Evolutionary conservation across 495 filamentous ascomycete genomes (phyloP).

Genomic region (Pyrenula massariospora): DNA sequence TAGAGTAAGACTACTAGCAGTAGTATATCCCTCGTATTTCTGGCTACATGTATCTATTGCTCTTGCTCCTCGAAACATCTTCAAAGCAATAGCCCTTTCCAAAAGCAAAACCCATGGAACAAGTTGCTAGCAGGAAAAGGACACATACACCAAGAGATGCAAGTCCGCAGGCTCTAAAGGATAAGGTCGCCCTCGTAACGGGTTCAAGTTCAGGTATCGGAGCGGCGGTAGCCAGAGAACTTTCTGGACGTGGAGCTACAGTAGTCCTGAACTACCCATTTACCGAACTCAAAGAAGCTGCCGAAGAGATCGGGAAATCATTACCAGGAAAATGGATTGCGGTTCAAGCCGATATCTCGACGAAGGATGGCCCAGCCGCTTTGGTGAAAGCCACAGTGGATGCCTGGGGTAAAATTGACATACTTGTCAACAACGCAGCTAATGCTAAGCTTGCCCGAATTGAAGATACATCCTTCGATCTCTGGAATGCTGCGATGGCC

Average conservation of each 20-base stretch:
- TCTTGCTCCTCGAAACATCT: too few species aligned
- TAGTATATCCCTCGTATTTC: too few species aligned
- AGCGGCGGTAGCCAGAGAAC: slow-evolving; percentile 21
- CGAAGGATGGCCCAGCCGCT: slow-evolving; percentile 5
- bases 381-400: slow-evolving; percentile 11
- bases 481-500: slow-evolving; percentile 25
- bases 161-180: slow-evolving; percentile 26
- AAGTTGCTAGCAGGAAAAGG: too few species aligned
- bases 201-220: slow-evolving; percentile 27
- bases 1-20: too few species aligned
- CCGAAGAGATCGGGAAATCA: slow-evolving; percentile 8
- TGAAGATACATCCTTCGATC: slow-evolving; percentile 23
- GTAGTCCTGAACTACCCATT: slow-evolving; percentile 24
- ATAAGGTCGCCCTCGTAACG: slow-evolving; percentile 27
- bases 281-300: slow-evolving; percentile 6
- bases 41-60: too few species aligned
- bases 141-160: too few species aligned
- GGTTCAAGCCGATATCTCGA: slow-evolving; percentile 13
- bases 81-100: too few species aligned
- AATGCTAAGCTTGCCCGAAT: slow-evolving; percentile 22
- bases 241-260: slow-evolving; percentile 30
- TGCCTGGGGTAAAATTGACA: slow-evolving; percentile 16
- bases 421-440: slow-evolving; percentile 27
- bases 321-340: slow-evolving; percentile 5
- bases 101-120: too few species aligned